Evolutionary conservation across 2,329 filamentous ascomycete genomes (phyloP), one percentile per base, ranked within the genome.

Genomic region (Cladophialophora bantiana): DNA sequence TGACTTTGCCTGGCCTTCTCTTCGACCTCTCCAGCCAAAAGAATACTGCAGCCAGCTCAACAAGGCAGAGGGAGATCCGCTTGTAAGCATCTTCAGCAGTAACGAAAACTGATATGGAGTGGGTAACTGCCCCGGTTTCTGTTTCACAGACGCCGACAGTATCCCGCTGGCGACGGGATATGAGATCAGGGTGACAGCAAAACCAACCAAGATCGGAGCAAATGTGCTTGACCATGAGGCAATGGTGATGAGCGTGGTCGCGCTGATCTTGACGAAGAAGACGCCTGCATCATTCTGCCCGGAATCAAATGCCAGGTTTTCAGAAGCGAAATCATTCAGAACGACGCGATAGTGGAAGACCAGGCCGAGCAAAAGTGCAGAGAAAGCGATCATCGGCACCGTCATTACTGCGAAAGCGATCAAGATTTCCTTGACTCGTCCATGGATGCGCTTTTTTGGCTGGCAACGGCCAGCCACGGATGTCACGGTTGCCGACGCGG

Each of bases 191-290:
- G 69, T 68, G 60, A 75, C 71, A 20, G 73, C 50, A 50, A 73
- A 71, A 10, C 72, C 71, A 1, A 66, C 59, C n/a, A 75, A 59
- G 59, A 74, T 61, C 7, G 72, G 71, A 0, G 69, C 73, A 1
- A 73, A 36, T 13, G 70, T 73, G 55, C 74, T 75, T 31, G 69
- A 70, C 71, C 71, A 73, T 10, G 70, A 73, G 2, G 71, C 71
- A 48, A 73, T 67, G 18, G 66, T 70, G 20, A 70, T 70, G 36
- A 73, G 64, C 9, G 56, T 65, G 13, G 71, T 71, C 12, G 71
- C 69, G 61, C 70, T 73, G 53, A 72, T 56, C 13, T 68, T 38
- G 4, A 73, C 71, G 34, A 65, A 70, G 53, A 68, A 72, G 15
- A 61, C 68, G n/a, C 53, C 45, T 0, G 57, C 13, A n/a, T 69